Percentiles rank a stretch among this genome's conserved stretches.
Conservation (phyloP, 345 rosid genomes). For the Erucastrum elatum region DNA sequence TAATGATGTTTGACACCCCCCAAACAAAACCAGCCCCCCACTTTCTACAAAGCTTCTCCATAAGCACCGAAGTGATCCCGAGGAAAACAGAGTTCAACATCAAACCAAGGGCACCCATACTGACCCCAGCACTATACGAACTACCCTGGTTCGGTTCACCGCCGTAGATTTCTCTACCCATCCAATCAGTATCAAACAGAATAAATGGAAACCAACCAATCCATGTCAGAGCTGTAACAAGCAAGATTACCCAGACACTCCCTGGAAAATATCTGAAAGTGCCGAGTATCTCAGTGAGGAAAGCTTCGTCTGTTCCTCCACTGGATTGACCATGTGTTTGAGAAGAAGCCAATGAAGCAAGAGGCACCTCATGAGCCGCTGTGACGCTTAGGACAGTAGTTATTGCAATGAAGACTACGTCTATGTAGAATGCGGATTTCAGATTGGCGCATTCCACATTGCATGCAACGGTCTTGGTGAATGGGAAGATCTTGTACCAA, state of each 20-base stretch:
- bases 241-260: conserved; percentile 64
- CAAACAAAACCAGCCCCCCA: conserved; percentile 95
- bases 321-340: conserved; percentile 55
- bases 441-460: conserved; percentile 81
- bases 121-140: conserved; percentile 68
- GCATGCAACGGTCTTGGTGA: conserved; percentile 76
- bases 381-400: conserved; percentile 64
- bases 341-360: conserved; percentile 44
- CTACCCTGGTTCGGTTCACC: conserved; percentile 76
- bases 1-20: conserved; percentile 81
- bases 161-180: conserved; percentile 94
- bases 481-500: conserved; percentile 82
- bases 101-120: conserved; percentile 87
- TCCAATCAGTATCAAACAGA: conserved; percentile 95
- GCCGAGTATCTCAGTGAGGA: conserved; percentile 83
- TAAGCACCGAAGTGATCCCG: conserved; percentile 86
- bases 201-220: conserved; percentile 92
- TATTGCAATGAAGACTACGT: conserved; percentile 60
- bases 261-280: conserved; percentile 78
- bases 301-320: conserved; percentile 63
- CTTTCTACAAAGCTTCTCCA: conserved; percentile 94
- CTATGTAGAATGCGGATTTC: conserved; percentile 89
- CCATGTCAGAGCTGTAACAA: conserved; percentile 87
- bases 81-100: conserved; percentile 90
- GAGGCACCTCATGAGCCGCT: conserved; percentile 69